Base-by-base conservation (phyloP, 148 eudicot species). In the Beta vulgaris region DNA sequence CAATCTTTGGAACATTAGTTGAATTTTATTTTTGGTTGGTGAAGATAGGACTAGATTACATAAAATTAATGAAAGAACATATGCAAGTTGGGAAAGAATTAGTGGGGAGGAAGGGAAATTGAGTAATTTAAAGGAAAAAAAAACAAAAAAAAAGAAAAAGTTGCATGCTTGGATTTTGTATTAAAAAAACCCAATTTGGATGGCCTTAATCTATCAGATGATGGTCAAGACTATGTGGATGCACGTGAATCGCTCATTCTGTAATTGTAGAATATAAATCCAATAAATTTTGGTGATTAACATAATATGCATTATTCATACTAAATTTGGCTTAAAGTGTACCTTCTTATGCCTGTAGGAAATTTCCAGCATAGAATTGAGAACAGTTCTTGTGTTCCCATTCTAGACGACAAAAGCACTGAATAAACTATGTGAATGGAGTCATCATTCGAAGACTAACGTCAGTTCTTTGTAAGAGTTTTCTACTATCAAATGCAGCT, bases 221-320 rank as follows among this genome's bases (percentile, higher is more conserved):
- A n/a, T 72, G 51, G 76, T 75, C 76, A 80, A 53, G 43, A 62
- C 57, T 76, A 76, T 81, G 80, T 76, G 80, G 77, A 72, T 66
- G 77, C 80, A 72, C 80, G 62, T 76, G 57, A 43, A 76, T 66
- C 83, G 37, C 73, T 81, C 69, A 15, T 81, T 36, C 36, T 57
- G 21, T 25, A 35, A 42, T 58, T 80, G 65, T 36, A 55, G 26
- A 44, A 26, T 23, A 49, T 25, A 53, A 70, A 8, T 54, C 72
- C 68, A 63, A 32, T 70, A 34, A 53, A 37, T 40, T 42, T 44
- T 40, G 40, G 40, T 40, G 48, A 40, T 79, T 49, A 71, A 78
- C 53, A 46, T 69, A 53, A 51, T 51, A 80, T 59, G 71, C 43
- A 69, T 16, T 46, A 36, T 44, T 58, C 18, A 16, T 58, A 55